These are phyloP conservation scores for Aspergillus quadricinctus DNA, from an alignment of 2,329 filamentous ascomycete genomes.

Conservation along the genomic window DNA sequence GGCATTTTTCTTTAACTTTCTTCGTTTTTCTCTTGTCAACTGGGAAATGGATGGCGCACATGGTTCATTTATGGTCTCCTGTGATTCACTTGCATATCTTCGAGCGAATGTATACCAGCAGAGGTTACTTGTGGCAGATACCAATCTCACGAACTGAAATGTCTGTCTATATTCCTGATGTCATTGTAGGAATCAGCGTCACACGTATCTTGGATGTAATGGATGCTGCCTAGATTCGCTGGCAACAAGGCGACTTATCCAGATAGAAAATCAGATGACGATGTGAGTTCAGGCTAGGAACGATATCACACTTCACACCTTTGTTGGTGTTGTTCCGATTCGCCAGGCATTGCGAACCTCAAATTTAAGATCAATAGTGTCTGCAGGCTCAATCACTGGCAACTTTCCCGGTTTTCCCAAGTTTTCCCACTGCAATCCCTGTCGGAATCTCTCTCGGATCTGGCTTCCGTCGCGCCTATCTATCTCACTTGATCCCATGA, in stretches of 20 bases:
- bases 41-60: constrained; percentile 2
- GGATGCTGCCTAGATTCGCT: background rate
- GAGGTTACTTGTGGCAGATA: constrained; percentile 3
- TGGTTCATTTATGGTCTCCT: background rate
- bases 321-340: background rate
- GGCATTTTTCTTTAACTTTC: background rate
- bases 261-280: background rate
- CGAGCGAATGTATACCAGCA: constrained; percentile 7
- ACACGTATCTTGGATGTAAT: background rate
- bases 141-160: background rate
- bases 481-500: background rate
- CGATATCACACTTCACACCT: background rate
- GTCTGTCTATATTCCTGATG: background rate
- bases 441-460: background rate
- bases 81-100: background rate
- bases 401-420: background rate
- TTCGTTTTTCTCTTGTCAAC: background rate
- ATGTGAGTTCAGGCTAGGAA: background rate
- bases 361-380: background rate
- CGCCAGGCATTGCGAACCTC: background rate
- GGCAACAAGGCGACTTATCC: background rate
- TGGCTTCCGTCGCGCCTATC: background rate
- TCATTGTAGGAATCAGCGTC: background rate
- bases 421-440: background rate
- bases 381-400: background rate